Conservation (phyloP, 2,329 filamentous ascomycete species). For the Cryphonectria naterciae region DNA sequence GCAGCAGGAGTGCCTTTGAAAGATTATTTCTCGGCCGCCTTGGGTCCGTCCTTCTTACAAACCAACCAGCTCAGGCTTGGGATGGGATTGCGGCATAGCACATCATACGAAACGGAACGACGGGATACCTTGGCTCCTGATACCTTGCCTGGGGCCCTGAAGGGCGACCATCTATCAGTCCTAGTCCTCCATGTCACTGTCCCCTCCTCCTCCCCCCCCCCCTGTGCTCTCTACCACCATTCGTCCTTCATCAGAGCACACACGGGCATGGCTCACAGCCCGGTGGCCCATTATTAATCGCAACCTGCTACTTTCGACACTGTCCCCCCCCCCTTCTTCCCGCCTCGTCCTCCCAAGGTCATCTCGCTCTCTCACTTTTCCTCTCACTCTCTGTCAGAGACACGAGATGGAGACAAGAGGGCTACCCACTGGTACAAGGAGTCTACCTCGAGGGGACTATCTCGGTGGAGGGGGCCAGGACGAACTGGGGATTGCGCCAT, state of each 20-base stretch:
- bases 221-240: not conserved
- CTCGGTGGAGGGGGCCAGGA: constrained; percentile 13
- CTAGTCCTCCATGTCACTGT: not conserved
- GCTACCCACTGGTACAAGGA: not conserved
- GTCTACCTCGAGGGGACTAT: constrained; percentile 12
- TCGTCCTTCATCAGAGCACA: not conserved
- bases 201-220: not conserved
- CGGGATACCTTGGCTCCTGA: constrained; percentile 24
- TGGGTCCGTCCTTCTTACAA: constrained; percentile 21
- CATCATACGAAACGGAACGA: constrained; percentile 17
- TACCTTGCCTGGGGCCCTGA: constrained; percentile 8
- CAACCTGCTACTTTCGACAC: not conserved
- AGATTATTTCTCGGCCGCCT: constrained; percentile 18
- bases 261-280: not conserved
- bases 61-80: constrained; percentile 15
- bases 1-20: constrained; percentile 6
- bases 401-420: not conserved
- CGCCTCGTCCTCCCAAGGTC: not conserved
- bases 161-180: constrained; percentile 7
- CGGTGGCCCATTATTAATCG: constrained; percentile 9
- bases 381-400: too few relatives aligned
- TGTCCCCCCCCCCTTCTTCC: not conserved
- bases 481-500: constrained; percentile 40
- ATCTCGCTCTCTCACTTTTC: not conserved
- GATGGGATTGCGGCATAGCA: constrained; percentile 17